phyloP scores from a whole-genome alignment of 805 yeast genomes.

The Wickerhamomyces chambardii region DNA sequence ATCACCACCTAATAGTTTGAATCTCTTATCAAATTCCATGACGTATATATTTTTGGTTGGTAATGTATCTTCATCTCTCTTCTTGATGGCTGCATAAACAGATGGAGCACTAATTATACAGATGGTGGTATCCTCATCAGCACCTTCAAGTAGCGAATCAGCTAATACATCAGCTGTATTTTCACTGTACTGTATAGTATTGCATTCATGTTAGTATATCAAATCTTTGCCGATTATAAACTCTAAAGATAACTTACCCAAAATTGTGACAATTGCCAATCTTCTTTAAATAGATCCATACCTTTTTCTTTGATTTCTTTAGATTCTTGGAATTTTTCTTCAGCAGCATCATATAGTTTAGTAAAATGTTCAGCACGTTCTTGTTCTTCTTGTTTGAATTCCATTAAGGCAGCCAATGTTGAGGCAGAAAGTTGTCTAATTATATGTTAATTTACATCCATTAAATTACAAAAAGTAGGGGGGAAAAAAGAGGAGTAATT shows the following conservation, averaged over 20 bases:
- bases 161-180: constrained; percentile 63
- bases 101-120: constrained; percentile 87
- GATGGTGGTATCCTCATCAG: constrained; percentile 60
- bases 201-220: no score
- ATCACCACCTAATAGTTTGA: constrained; percentile 62
- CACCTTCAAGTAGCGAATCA: constrained; percentile 67
- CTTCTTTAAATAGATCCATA: constrained; percentile 77
- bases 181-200: constrained; percentile 39
- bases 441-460: neutral
- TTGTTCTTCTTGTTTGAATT: constrained; percentile 54
- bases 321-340: constrained; percentile 21
- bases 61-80: constrained; percentile 35
- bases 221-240: neutral
- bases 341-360: constrained; percentile 61
- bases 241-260: constrained; percentile 33
- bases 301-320: constrained; percentile 26
- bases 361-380: constrained; percentile 52
- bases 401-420: constrained; percentile 44
- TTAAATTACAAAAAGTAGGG: no score
- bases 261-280: constrained; percentile 92
- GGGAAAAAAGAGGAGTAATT: no score
- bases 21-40: constrained; percentile 73
- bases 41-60: constrained; percentile 69
- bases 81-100: constrained; percentile 74
- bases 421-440: constrained; percentile 29